These are phyloP conservation scores for Trichoderma koningiopsis DNA, from an alignment of 2,329 filamentous ascomycete species.

Conservation along the genomic window DNA sequence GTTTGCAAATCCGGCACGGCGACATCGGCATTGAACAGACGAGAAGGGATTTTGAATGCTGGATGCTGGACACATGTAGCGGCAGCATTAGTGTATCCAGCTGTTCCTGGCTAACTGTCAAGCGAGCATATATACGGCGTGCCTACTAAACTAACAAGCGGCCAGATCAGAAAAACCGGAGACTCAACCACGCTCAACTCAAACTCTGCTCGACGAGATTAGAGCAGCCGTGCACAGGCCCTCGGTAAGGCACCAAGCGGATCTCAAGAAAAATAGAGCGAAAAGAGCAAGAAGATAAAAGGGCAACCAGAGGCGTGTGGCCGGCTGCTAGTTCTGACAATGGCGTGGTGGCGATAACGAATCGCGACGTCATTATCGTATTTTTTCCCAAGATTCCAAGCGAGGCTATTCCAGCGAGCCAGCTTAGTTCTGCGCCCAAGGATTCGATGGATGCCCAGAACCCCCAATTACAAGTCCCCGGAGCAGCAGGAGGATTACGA, in stretches of 20 bases:
- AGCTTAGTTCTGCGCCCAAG: constrained; percentile 16
- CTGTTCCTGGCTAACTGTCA: constrained; percentile 15
- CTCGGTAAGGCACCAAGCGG: background rate
- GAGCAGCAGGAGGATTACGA: background rate
- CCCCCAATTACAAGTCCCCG: background rate
- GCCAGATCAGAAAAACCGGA: no score
- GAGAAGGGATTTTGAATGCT: background rate
- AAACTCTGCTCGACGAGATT: background rate
- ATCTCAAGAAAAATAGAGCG: background rate
- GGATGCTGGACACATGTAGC: background rate
- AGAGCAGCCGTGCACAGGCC: background rate
- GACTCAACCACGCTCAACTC: background rate
- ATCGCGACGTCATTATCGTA: constrained; percentile 24
- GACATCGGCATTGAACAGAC: background rate
- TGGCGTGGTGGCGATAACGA: constrained; percentile 22
- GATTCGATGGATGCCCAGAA: background rate
- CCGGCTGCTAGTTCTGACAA: constrained; percentile 6
- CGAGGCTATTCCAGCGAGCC: constrained; percentile 23
- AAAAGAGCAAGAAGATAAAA: background rate
- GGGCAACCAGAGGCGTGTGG: constrained; percentile 3
- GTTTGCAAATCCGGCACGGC: background rate
- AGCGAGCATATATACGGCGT: background rate
- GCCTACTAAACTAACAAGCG: background rate
- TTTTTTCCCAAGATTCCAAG: background rate
- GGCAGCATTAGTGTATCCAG: background rate